A percentile compares a stretch with the other conserved stretches of the same genome.
Conservation (phyloP, 176 grass and related monocot species). For the Triticum urartu region DNA sequence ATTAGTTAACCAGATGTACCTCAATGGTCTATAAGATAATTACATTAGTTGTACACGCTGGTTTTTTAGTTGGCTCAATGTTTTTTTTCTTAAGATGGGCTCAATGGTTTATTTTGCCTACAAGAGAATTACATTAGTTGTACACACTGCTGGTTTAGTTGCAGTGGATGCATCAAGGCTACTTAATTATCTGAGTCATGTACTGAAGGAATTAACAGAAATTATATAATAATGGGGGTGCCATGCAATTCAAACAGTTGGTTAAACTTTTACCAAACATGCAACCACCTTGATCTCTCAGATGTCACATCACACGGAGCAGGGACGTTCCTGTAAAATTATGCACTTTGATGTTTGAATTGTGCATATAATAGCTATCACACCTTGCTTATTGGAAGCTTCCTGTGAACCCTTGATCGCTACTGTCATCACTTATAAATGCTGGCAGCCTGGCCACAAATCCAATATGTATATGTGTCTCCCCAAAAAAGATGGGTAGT, state of each 20-base stretch:
- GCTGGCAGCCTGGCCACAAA: not conserved
- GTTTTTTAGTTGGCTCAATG: not conserved
- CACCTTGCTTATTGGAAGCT: constrained; percentile 9
- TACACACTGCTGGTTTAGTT: not conserved
- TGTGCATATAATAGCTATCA: not conserved
- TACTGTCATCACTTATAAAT: constrained; percentile 5
- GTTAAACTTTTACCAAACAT: constrained; percentile 23
- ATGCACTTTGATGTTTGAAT: not conserved
- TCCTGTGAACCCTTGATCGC: constrained; percentile 9
- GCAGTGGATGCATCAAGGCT: constrained; percentile 4
- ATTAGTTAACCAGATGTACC: not conserved
- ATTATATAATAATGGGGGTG: not conserved
- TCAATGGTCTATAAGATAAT: not conserved
- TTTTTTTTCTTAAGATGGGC: too few species aligned
- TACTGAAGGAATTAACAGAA: not conserved
- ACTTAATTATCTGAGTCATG: not conserved
- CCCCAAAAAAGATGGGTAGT: not conserved
- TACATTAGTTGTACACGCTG: not conserved
- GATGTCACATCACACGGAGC: not conserved
- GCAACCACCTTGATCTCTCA: not conserved
- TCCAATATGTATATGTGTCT: not conserved
- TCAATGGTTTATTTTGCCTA: too few species aligned
- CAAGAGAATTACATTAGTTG: not conserved
- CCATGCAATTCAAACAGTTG: not conserved
- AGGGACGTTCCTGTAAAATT: not conserved